phyloP scores from a whole-genome alignment of 345 rosid species.

The Citrus australasica region DNA sequence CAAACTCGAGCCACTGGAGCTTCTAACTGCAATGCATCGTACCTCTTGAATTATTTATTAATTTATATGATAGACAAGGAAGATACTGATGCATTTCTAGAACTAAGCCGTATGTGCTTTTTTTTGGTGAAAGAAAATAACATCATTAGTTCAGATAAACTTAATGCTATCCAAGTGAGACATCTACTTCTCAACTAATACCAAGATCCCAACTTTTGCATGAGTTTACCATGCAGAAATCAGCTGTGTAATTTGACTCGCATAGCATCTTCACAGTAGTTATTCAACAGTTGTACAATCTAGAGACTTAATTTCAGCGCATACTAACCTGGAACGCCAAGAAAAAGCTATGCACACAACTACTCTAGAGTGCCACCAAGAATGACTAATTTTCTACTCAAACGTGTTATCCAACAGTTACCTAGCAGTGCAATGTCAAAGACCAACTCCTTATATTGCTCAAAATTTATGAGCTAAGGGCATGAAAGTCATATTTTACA shows the following conservation, averaged over 20 bases:
- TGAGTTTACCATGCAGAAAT: no score
- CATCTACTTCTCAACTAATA: not conserved
- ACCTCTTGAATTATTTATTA: not conserved
- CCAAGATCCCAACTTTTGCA: not conserved
- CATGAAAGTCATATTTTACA: no score
- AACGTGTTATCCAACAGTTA: not conserved
- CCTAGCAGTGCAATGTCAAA: not conserved
- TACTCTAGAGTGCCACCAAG: not conserved
- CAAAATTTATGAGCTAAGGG: not conserved
- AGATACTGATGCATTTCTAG: not conserved
- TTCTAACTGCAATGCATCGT: constrained; percentile 58
- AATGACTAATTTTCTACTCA: not conserved
- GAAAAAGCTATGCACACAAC: no score
- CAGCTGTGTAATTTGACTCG: not conserved
- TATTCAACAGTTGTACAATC: not conserved
- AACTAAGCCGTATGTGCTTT: no score
- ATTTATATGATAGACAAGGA: not conserved
- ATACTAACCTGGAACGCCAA: no score
- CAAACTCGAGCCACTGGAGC: constrained; percentile 87
- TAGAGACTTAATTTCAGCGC: not conserved
- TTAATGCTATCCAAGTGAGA: not conserved
- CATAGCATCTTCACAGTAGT: not conserved
- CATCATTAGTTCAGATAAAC: not conserved
- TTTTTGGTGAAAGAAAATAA: no score
- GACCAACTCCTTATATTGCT: not conserved